Base-by-base conservation (phyloP, 2,329 filamentous ascomycete species). In the Ophiostoma tasmaniense region DNA sequence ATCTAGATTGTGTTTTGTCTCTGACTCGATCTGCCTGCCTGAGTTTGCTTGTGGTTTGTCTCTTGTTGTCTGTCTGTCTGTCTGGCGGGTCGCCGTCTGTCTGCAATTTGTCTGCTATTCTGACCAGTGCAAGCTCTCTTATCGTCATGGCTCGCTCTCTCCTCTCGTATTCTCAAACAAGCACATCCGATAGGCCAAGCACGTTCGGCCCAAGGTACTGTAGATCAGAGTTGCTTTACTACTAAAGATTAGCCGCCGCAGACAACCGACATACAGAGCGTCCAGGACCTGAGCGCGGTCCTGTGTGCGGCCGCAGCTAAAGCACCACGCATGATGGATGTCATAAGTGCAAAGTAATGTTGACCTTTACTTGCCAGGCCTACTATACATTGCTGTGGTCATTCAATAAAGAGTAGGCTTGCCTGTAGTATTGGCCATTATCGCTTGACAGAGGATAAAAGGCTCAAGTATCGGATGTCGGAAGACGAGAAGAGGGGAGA, bases 91-190 rank as follows among this genome's bases (percentile, higher is more conserved):
- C 17, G 42, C 17, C 17, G 42, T 14, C n/a, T 28, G 50, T 55
- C 50, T 55, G 20, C 33, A 33, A 33, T 33, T 8, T n/a, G 45
- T n/a, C 20, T 52, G 20, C 2, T 52, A 2, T 33, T 33, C 45
- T 22, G 8, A n/a, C 45, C n/a, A n/a, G n/a, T 20, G 1, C 45
- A 10, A 6, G 11, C 11, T 55, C 50, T 11, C 50, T 55, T 45
- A 45, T 45, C 42, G 22, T 25, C n/a, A 25, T 25, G 50, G 8
- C 50, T 4, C 17, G 11, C 25, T n/a, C 22, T 66, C 11, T 30
- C 42, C 33, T 64, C 33, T 65, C 61, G 67, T 35, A 59, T 35
- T 39, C 52, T 52, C 64, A 28, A 30, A 45, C 50, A 55, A 55
- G 50, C 50, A 11, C n/a, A 55, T 25, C 50, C 50, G 50, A 55